Evolutionary conservation across 768 basidiomycete genomes (phyloP).

Genomic region (Trametes gibbosa): DNA sequence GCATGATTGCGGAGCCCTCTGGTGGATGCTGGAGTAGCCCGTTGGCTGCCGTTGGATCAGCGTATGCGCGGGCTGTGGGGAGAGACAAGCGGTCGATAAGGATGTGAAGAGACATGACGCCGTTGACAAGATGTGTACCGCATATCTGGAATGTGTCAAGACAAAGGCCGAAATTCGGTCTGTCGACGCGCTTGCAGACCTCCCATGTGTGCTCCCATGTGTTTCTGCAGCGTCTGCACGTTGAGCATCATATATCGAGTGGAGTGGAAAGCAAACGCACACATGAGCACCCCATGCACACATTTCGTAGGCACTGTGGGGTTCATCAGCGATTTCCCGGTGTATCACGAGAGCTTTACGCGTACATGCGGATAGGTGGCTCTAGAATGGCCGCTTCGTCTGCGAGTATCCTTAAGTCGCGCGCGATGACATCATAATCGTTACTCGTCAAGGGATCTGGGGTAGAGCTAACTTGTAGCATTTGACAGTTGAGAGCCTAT

Average conservation of each 20-base stretch:
- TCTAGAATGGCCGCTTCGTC: constrained; percentile 27
- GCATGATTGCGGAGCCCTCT: constrained; percentile 11
- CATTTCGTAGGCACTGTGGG: constrained; percentile 31
- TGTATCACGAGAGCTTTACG: not conserved
- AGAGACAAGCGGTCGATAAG: not conserved
- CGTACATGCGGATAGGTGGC: constrained; percentile 29
- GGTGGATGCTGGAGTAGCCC: constrained; percentile 13
- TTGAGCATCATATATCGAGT: not conserved
- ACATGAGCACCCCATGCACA: constrained; percentile 33
- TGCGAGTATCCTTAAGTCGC: constrained; percentile 27
- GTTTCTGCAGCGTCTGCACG: constrained; percentile 17
- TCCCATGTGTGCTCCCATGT: constrained; percentile 34
- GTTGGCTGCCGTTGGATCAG: constrained; percentile 22
- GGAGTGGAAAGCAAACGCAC: constrained; percentile 13
- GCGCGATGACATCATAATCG: constrained; percentile 29
- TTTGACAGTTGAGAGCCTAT: constrained; percentile 27
- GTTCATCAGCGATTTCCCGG: not conserved
- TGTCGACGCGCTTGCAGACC: constrained; percentile 28
- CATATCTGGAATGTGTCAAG: constrained; percentile 34
- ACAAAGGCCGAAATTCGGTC: constrained; percentile 32
- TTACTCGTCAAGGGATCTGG: constrained; percentile 25
- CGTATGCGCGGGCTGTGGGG: constrained; percentile 26
- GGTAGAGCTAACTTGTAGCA: constrained; percentile 31
- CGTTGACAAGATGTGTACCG: constrained; percentile 13
- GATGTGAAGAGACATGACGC: no score